These are phyloP conservation scores for Diphasiastrum complanatum DNA, from an alignment of 83 land plant genomes.

Conservation along the genomic window DNA sequence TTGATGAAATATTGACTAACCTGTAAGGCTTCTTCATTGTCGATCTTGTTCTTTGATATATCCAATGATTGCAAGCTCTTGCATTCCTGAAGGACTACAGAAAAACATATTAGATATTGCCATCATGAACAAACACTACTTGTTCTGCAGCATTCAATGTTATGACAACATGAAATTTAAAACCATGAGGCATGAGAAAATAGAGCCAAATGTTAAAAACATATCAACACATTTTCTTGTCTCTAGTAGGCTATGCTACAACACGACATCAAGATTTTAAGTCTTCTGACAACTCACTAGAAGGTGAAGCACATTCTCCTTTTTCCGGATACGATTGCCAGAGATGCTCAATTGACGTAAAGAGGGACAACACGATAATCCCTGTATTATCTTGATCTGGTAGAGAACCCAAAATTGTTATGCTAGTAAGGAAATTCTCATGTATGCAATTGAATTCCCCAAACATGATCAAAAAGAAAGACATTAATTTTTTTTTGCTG, in stretches of 20 bases:
- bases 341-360: constrained; percentile 34
- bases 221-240: not conserved
- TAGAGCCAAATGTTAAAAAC: not conserved
- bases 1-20: constrained; percentile 10
- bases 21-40: constrained; percentile 31
- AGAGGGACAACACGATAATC: constrained; percentile 19
- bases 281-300: constrained; percentile 14
- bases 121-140: no score
- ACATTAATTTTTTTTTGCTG: no score
- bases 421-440: no score
- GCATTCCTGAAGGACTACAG: constrained; percentile 23
- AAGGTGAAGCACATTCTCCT: constrained; percentile 27
- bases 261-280: not conserved
- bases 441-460: no score
- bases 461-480: no score
- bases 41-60: constrained; percentile 38
- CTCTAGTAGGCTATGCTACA: not conserved
- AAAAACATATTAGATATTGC: not conserved
- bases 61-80: constrained; percentile 33
- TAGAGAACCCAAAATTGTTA: not conserved
- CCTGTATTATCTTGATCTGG: constrained; percentile 31
- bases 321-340: constrained; percentile 28
- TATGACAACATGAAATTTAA: no score
- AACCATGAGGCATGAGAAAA: no score
- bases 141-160: no score